Percentiles rank a stretch among this genome's conserved stretches.
Conservation (phyloP, 2,329 filamentous ascomycete species). For the Exophiala lecanii-corni region DNA sequence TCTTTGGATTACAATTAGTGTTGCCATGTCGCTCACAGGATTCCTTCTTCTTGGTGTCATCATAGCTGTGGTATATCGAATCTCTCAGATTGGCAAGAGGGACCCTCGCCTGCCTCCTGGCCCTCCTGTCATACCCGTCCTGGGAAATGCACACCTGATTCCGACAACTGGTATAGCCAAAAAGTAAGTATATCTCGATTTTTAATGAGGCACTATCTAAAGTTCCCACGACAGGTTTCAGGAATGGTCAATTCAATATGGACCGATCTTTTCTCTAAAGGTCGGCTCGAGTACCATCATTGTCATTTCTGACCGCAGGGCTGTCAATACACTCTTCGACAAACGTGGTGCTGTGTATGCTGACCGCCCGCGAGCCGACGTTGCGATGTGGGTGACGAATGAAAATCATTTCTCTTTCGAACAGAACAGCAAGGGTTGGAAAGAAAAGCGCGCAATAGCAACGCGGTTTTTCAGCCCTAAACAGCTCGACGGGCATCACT, state of each 20-base stretch:
- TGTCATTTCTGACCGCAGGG: slow-evolving; percentile 37
- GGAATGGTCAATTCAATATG: slow-evolving; percentile 41
- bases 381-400: slow-evolving; percentile 15
- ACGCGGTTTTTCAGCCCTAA: slow-evolving; percentile 42
- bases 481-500: slow-evolving; percentile 37
- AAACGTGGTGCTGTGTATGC: slow-evolving; percentile 42
- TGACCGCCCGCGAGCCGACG: slow-evolving; percentile 32
- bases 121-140: slow-evolving; percentile 38
- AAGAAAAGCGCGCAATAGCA: slow-evolving; percentile 29
- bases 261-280: slow-evolving; percentile 40
- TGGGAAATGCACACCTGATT: slow-evolving; percentile 41
- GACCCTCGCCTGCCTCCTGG: slow-evolving; percentile 26
- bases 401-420: slow-evolving; percentile 18
- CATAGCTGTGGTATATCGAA: slow-evolving; percentile 8
- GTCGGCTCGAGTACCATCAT: slow-evolving; percentile 37
- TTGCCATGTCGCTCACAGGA: no score
- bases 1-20: no score
- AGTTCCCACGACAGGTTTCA: no score
- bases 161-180: slow-evolving; percentile 37
- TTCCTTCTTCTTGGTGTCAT: no score
- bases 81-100: slow-evolving; percentile 8
- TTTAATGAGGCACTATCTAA: no score
- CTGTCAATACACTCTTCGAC: slow-evolving; percentile 42
- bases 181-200: no score
- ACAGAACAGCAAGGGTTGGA: slow-evolving; percentile 17